These are phyloP conservation scores for Phytopythium chamaehyphon DNA, from an alignment of 352 stramenopile genomes.

Conservation along the genomic window DNA sequence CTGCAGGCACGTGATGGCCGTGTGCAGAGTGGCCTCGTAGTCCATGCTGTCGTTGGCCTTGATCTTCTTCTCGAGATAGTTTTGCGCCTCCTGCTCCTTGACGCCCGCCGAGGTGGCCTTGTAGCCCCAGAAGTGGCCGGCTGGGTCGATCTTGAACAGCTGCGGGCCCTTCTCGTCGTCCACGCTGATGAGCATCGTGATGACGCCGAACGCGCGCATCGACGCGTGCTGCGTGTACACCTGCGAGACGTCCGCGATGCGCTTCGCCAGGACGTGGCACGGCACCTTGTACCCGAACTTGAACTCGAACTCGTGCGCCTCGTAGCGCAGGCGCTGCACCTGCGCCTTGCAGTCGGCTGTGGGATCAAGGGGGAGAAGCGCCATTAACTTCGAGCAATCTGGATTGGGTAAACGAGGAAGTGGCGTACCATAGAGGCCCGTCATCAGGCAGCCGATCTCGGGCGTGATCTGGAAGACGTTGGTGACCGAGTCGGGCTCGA, in stretches of 20 bases:
- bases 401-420: not conserved
- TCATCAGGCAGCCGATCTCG: constrained; percentile 95
- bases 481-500: constrained; percentile 94
- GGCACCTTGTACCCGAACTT: constrained; percentile 96
- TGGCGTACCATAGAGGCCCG: constrained; percentile 80
- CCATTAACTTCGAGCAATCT: not conserved
- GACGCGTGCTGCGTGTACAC: constrained; percentile 93
- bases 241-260: constrained; percentile 97
- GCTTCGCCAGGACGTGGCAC: constrained; percentile 92
- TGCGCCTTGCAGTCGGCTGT: constrained; percentile 89
- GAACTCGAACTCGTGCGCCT: constrained; percentile 98
- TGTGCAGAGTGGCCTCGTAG: constrained; percentile 93
- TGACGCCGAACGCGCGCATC: constrained; percentile 94
- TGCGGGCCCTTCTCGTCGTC: constrained; percentile 98
- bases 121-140: constrained; percentile 96
- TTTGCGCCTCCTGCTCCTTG: constrained; percentile 99
- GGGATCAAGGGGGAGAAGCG: not conserved
- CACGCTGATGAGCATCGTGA: constrained; percentile 96
- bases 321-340: constrained; percentile 94
- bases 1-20: constrained; percentile 97
- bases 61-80: constrained; percentile 99
- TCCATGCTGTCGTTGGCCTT: constrained; percentile 89
- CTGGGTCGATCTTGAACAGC: constrained; percentile 98
- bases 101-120: constrained; percentile 91
- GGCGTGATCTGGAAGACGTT: constrained; percentile 97